phyloP scores from a whole-genome alignment of 345 rosid genomes.

The Aquilaria malaccensis region DNA sequence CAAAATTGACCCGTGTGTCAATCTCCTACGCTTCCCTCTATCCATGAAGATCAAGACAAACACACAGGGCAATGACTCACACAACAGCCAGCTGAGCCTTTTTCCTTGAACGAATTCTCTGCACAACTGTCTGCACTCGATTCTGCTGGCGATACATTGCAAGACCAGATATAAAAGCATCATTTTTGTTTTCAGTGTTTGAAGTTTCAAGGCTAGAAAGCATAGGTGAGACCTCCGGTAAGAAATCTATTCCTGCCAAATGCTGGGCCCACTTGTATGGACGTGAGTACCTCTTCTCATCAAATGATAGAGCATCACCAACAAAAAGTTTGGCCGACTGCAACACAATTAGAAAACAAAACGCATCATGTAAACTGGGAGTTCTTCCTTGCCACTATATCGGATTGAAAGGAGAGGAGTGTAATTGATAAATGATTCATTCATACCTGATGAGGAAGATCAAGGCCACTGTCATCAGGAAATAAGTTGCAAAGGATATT shows the following conservation, averaged over 20 bases:
- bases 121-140: constrained; percentile 64
- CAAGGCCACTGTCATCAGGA: constrained; percentile 74
- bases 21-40: constrained; percentile 15
- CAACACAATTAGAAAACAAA: constrained; percentile 16
- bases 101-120: constrained; percentile 64
- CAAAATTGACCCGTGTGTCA: constrained; percentile 15
- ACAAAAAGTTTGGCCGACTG: constrained; percentile 82
- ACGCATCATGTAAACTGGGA: not conserved
- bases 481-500: constrained; percentile 66
- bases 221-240: constrained; percentile 81
- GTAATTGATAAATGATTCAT: constrained; percentile 1
- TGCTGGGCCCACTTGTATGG: constrained; percentile 95
- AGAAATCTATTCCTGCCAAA: constrained; percentile 89
- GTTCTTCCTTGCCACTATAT: too few relatives aligned
- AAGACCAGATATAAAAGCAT: constrained; percentile 45
- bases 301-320: constrained; percentile 47
- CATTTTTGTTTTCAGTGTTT: constrained; percentile 43
- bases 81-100: constrained; percentile 61
- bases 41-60: constrained; percentile 28
- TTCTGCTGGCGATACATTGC: constrained; percentile 59
- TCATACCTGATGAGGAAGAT: constrained; percentile 87
- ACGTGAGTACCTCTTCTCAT: constrained; percentile 54
- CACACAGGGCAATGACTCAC: constrained; percentile 59
- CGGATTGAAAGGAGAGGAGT: not conserved
- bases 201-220: constrained; percentile 37